Evolutionary conservation across 768 basidiomycete genomes (phyloP), one percentile per base, ranked within the genome.

Genomic region (Hericium rajendrae): DNA sequence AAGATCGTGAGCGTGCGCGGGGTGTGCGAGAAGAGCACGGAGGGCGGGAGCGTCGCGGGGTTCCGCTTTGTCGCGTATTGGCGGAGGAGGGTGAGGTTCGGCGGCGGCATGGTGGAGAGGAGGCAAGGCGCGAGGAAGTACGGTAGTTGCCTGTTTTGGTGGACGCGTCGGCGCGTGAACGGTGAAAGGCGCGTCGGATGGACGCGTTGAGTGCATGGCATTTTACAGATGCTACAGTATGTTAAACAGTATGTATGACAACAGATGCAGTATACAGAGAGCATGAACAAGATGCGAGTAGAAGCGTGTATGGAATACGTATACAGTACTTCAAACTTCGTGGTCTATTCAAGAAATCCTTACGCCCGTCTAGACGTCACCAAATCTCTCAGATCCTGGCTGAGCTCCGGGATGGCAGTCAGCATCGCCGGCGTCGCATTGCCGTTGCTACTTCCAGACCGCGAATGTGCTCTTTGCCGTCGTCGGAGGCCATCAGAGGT

Each of bases 1-100:
- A 82, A 87, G 54, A 93, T 72, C 5, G 84, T 85, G 49, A 91
- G 62, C 8, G 82, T 78, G 53, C 70, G 76, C 22, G 73, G 66
- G 1, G 80, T 80, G 60, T 80, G 73, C 26, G 75, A 73, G 64
- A 88, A 83, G 20, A 84, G 76, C 32, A 91, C 65, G 1, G 83
- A 81, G 2, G 76, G 66, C 1, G 90, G 85, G 16, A 91, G 69
- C 4, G 67, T 72, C 16, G 75, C 65, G 9, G 83, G 81, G 48
- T 78, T 72, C 53, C 72, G 70, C 53, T 64, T 62, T 56, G 69
- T 67, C 0, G 86, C 90, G 62, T 89, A 91, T 4, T 73, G 72
- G 52, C 81, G 80, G 53, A 91, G 71, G 57, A 84, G 72, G 12
- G 76, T 79, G 59, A 86, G 71, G 63, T 38, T 6, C 0, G 56